Base-by-base conservation (phyloP, 2,329 filamentous ascomycete genomes). In the Dactylellina haptotyla region DNA sequence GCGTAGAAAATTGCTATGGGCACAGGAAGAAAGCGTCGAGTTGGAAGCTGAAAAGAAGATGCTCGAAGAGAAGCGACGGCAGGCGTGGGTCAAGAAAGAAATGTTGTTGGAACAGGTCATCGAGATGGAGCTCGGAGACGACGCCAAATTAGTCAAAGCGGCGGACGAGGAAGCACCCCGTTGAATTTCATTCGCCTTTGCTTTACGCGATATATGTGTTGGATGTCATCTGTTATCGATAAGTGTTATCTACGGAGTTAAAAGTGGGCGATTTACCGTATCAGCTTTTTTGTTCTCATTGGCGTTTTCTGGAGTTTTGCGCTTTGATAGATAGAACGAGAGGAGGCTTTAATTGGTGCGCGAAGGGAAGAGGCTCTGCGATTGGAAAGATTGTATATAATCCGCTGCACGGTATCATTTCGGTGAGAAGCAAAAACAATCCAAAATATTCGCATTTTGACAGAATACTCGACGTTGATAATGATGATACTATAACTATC, bases 51-150 rank as follows among this genome's bases (percentile, higher is more conserved):
- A 93, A 79, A 87, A 88, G 76, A 87, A 88, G 75, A 82, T 83
- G 45, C 85, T 90, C 80, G 90, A 94, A 80, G 86, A 86, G 34
- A 78, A 84, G 10, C 88, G 90, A 80, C 87, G 87, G 79, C 84
- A 87, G 75, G 90, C 92, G 79, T 95, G 91, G 91, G 82, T 87
- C 12, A 88, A 91, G 81, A 94, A 94, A 81, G 91, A 95, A 81
- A 85, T 91, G 28, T 81, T 94, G 16, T 81, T 95, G n/a, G 87
- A 91, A 66, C 91, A 92, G 78, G 85, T 90, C 30, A 85, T 92
- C 76, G 91, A 94, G 79, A 84, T 87, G 32, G 87, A 89, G 79
- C 88, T 89, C 82, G 86, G 88, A 76, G 83, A 85, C 65, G 83
- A 87, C 58, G 84, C 87, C 41, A 82, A 85, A 77, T 83, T 84